phyloP scores from a whole-genome alignment of 495 filamentous ascomycete species.

The Bathelium albidoporum region DNA sequence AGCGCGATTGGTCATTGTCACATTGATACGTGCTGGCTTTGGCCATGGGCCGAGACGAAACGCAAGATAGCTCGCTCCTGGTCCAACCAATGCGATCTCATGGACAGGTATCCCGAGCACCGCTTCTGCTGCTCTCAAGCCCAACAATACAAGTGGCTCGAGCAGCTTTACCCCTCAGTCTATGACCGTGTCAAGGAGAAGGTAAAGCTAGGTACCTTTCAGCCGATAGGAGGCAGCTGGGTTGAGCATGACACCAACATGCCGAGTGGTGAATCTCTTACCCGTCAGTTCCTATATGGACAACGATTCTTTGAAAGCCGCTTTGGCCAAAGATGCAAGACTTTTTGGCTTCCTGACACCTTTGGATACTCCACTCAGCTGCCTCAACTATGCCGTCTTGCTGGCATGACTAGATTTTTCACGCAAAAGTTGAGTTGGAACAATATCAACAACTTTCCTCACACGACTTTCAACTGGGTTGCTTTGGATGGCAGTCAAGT shows the following conservation, averaged over 20 bases:
- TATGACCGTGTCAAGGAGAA: slow-evolving; percentile 86
- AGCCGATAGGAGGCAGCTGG: slow-evolving; percentile 95
- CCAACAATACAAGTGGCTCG: slow-evolving; percentile 96
- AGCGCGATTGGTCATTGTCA: slow-evolving; percentile 92
- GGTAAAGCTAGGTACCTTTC: slow-evolving; percentile 82
- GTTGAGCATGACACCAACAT: slow-evolving; percentile 98
- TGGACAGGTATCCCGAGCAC: slow-evolving; percentile 91
- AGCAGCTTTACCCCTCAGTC: slow-evolving; percentile 73
- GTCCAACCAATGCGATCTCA: slow-evolving; percentile 88
- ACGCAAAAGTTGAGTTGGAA: slow-evolving; percentile 96
- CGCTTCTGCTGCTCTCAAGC: slow-evolving; percentile 86
- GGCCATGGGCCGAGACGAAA: slow-evolving; percentile 98
- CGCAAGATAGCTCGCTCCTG: slow-evolving; percentile 93
- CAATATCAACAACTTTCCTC: slow-evolving; percentile 98
- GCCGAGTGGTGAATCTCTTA: slow-evolving; percentile 86
- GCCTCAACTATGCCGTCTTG: slow-evolving; percentile 80
- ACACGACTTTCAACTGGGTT: slow-evolving; percentile 98
- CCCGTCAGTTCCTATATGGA: slow-evolving; percentile 90
- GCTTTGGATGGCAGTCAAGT: slow-evolving; percentile 90
- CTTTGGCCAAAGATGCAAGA: slow-evolving; percentile 78
- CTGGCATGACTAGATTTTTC: slow-evolving; percentile 92
- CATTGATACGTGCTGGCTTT: slow-evolving; percentile 96
- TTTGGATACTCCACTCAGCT: slow-evolving; percentile 95
- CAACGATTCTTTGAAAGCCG: slow-evolving; percentile 90
- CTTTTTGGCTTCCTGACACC: slow-evolving; percentile 96